phyloP scores from a whole-genome alignment of 176 grass and related monocot genomes.

The Pontederia crassipes region DNA sequence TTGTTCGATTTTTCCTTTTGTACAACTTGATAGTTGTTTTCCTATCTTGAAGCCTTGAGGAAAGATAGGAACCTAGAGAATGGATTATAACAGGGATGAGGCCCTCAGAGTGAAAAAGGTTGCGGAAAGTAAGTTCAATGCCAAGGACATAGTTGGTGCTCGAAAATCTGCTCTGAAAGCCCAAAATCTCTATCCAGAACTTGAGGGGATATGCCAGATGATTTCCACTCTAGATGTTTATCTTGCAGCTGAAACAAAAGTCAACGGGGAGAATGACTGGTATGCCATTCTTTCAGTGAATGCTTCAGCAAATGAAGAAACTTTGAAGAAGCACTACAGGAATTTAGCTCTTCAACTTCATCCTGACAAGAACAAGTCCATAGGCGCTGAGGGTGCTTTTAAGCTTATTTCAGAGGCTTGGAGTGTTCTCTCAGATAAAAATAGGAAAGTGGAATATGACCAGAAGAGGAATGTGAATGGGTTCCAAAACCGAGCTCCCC shows the following conservation, averaged over 20 bases:
- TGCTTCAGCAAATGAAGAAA: conserved; percentile 40
- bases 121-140: conserved; percentile 52
- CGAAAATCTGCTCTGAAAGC: conserved; percentile 57
- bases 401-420: conserved; percentile 64
- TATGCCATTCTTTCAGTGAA: conserved; percentile 43
- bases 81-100: conserved; percentile 37
- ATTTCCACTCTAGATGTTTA: conserved; percentile 54
- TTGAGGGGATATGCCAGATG: conserved; percentile 59
- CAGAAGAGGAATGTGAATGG: conserved; percentile 28
- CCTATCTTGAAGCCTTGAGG: background rate
- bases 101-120: conserved; percentile 40
- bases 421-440: conserved; percentile 59
- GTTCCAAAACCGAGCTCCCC: conserved; percentile 1
- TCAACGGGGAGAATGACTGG: conserved; percentile 63
- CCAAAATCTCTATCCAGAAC: conserved; percentile 35
- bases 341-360: conserved; percentile 52
- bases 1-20: too few species aligned
- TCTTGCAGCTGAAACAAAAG: conserved; percentile 38
- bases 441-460: conserved; percentile 39
- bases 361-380: conserved; percentile 67
- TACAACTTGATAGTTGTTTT: background rate
- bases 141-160: conserved; percentile 28
- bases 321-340: conserved; percentile 63
- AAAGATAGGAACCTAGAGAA: too few species aligned
- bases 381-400: conserved; percentile 60